Percentiles rank a stretch among this genome's conserved stretches.
These are phyloP conservation scores for Cytospora leucostoma DNA, from an alignment of 2,329 filamentous ascomycete species.

Conservation along the genomic window DNA sequence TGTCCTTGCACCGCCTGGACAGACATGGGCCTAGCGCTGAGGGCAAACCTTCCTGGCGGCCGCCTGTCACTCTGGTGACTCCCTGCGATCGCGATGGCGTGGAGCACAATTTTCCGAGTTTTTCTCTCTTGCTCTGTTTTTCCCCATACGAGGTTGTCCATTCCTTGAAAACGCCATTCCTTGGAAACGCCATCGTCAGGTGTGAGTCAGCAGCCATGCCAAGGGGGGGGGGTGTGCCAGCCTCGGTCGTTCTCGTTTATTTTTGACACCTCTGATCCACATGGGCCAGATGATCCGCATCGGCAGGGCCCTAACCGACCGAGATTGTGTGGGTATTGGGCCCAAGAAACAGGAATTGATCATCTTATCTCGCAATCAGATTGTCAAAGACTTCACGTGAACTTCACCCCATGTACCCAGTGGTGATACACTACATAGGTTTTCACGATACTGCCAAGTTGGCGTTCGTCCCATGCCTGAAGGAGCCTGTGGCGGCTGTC, in stretches of 20 bases:
- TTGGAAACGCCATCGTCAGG: neutral
- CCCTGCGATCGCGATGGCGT: neutral
- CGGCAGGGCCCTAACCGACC: slow-evolving; percentile 15
- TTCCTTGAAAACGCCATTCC: neutral
- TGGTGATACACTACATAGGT: neutral
- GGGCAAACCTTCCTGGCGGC: slow-evolving; percentile 3
- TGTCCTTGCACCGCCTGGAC: neutral
- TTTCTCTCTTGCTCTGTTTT: neutral
- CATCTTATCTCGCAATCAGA: neutral
- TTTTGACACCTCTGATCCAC: slow-evolving; percentile 19
- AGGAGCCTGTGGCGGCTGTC: neutral
- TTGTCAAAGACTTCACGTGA: slow-evolving; percentile 1
- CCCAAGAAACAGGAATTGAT: slow-evolving; percentile 10
- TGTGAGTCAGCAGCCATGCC: slow-evolving; percentile 14
- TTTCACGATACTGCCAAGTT: neutral
- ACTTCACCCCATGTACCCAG: neutral
- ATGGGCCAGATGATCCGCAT: slow-evolving; percentile 16
- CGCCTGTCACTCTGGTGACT: slow-evolving; percentile 14
- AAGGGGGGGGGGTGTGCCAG: slow-evolving; percentile 1
- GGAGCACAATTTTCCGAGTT: neutral
- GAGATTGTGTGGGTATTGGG: slow-evolving; percentile 17
- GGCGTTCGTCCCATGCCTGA: neutral
- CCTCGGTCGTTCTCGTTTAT: slow-evolving; percentile 16
- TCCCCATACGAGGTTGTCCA: neutral
- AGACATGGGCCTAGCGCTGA: neutral